Evolutionary conservation across 2,329 filamentous ascomycete species (phyloP).

Genomic region (Fusarium sp.): DNA sequence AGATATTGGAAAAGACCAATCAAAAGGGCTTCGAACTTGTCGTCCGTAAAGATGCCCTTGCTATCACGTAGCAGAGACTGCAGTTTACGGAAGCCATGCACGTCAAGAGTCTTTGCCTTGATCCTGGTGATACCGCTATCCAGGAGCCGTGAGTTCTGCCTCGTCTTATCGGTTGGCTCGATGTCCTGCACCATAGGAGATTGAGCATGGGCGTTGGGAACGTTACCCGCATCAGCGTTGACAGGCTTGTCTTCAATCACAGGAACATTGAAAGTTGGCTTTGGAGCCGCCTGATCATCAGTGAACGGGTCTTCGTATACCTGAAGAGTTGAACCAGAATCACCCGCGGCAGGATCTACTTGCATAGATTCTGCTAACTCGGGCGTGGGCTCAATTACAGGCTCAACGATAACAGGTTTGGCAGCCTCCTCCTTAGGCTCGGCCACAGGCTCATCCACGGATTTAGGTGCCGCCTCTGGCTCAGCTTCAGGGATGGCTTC

Average conservation of each 20-base stretch:
- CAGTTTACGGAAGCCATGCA: conserved; percentile 82
- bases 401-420: conserved; percentile 13
- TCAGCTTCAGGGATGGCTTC: not conserved
- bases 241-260: conserved; percentile 70
- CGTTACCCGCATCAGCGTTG: conserved; percentile 63
- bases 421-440: conserved; percentile 38
- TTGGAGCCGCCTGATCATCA: conserved; percentile 59
- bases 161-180: conserved; percentile 60
- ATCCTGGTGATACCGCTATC: conserved; percentile 81
- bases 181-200: conserved; percentile 35
- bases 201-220: conserved; percentile 45
- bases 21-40: conserved; percentile 75
- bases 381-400: conserved; percentile 20
- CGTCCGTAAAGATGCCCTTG: conserved; percentile 70
- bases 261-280: conserved; percentile 58
- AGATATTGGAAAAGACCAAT: conserved; percentile 77
- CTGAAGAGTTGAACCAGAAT: conserved; percentile 51
- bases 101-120: conserved; percentile 76
- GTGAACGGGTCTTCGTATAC: conserved; percentile 73
- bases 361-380: conserved; percentile 12
- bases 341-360: conserved; percentile 22
- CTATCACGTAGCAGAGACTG: conserved; percentile 78
- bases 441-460: conserved; percentile 49
- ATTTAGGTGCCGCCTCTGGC: not conserved
- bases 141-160: conserved; percentile 71